Evolutionary conservation across 2,329 filamentous ascomycete species (phyloP).

Genomic region (Penicillium oxalicum): DNA sequence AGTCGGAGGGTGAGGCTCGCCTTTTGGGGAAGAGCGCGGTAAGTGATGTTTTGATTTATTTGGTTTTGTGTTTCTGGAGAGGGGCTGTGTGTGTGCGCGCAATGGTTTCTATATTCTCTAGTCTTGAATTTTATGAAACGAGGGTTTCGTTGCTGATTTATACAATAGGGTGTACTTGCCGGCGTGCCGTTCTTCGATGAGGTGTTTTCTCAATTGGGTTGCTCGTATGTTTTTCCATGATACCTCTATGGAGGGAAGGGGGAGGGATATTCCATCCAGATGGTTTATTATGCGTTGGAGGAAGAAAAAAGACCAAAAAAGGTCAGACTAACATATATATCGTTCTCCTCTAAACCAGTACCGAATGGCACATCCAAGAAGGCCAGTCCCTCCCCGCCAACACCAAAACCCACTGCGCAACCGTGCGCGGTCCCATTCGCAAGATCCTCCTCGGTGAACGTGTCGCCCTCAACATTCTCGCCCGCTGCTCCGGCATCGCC

Average conservation of each 20-base stretch:
- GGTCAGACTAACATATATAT: not conserved
- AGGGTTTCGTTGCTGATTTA: not conserved
- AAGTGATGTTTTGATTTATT: slow-evolving; percentile 9
- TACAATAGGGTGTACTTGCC: slow-evolving; percentile 67
- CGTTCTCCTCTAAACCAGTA: slow-evolving; percentile 36
- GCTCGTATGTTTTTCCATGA: slow-evolving; percentile 49
- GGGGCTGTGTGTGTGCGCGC: too few species aligned
- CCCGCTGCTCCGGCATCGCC: slow-evolving; percentile 86
- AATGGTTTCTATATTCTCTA: too few species aligned
- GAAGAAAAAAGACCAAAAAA: too few species aligned
- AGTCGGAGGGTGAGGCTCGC: slow-evolving; percentile 39
- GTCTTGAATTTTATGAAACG: too few species aligned
- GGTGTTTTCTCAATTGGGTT: slow-evolving; percentile 82
- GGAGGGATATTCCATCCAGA: too few species aligned
- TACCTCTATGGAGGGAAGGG: too few species aligned
- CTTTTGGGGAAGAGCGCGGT: slow-evolving; percentile 55
- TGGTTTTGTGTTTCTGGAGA: not conserved
- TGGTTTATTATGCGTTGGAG: too few species aligned
- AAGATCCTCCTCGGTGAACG: slow-evolving; percentile 85
- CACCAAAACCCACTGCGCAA: slow-evolving; percentile 64
- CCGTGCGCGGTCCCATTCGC: slow-evolving; percentile 76
- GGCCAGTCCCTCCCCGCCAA: slow-evolving; percentile 56
- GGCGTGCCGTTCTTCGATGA: slow-evolving; percentile 94
- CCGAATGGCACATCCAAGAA: slow-evolving; percentile 80
- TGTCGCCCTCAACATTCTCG: slow-evolving; percentile 84